Evolutionary conservation across 148 eudicot genomes (phyloP), one percentile per base, ranked within the genome.

Genomic region (Suaeda aralocaspica): DNA sequence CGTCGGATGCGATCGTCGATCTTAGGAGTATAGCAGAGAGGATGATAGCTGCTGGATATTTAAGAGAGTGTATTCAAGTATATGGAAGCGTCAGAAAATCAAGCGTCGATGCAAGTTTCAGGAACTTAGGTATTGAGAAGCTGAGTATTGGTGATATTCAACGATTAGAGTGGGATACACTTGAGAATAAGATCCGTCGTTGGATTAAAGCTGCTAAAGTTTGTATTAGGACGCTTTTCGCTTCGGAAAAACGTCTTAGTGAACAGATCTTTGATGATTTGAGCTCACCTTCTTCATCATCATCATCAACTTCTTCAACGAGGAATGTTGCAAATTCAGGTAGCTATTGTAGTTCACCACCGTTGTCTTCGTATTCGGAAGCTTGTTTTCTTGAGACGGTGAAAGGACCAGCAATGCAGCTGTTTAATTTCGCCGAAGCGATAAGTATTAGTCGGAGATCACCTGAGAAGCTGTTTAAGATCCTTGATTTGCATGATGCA

Each of bases 381-480:
- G 80, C 82, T 6, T 90, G 93, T 69, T 92, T 92, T 58, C 73
- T 85, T 18, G 96, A 88, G 24, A 88, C 89, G 0, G 90, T 88
- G 6, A 82, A 86, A 55, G 91, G 81, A 11, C 89, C 88, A 3
- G 98, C 92, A 2, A 77, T 80, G 33, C 88, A 86, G 70, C 66
- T 94, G 39, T 86, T 94, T 39, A 85, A 82, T 48, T 94, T 94
- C 6, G 93, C 89, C 0, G 91, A 89, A 45, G 92, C 91, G 9
- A 81, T 91, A 10, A 87, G 96, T 65, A 77, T 79, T 7, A 84
- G 97, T 21, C 52, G 92, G 9, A 67, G 98, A 36, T 86, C 97
- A 66, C 91, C 98, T 19, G 98, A 94, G 77, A 91, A 89, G 71
- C 49, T 94, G 76, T 94, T 94, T 56, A 89, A 87, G 76, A 87